A percentile compares a stretch with the other conserved stretches of the same genome.
Conservation (phyloP, 768 basidiomycete species). For the Naganishia antarctica region DNA sequence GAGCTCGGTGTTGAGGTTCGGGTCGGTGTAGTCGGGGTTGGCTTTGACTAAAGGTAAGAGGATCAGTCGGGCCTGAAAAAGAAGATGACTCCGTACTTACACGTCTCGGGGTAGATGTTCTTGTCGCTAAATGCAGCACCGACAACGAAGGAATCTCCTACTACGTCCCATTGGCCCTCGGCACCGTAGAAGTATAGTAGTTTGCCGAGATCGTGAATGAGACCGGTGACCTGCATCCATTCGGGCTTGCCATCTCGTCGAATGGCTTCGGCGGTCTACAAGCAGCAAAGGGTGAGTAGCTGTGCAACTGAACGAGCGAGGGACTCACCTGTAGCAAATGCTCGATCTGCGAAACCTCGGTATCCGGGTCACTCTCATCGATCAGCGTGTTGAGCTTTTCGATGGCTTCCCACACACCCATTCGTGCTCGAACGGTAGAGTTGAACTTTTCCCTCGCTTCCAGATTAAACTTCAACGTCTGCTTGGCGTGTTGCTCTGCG, state of each 20-base stretch:
- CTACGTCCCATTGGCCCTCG: constrained; percentile 96
- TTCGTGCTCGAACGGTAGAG: constrained; percentile 62
- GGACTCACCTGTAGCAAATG: constrained; percentile 64
- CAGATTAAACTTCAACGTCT: constrained; percentile 80
- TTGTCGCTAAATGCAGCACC: constrained; percentile 76
- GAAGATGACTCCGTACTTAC: constrained; percentile 10
- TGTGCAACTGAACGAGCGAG: background rate
- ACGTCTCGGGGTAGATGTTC: constrained; percentile 48
- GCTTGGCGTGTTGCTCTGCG: constrained; percentile 58
- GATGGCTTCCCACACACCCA: constrained; percentile 54
- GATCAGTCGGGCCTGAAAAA: background rate
- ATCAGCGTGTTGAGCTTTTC: constrained; percentile 73
- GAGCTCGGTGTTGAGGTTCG: constrained; percentile 39
- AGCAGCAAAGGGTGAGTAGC: background rate
- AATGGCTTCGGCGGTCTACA: constrained; percentile 47
- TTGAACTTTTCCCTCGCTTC: constrained; percentile 68
- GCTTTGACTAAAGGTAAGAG: constrained; percentile 28
- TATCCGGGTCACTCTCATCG: constrained; percentile 81
- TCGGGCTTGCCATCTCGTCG: constrained; percentile 49
- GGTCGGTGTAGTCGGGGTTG: constrained; percentile 47
- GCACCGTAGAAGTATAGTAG: constrained; percentile 65
- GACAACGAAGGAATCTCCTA: constrained; percentile 77
- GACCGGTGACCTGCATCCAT: constrained; percentile 60
- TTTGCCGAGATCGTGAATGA: constrained; percentile 86
- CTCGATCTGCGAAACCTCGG: constrained; percentile 65